Base-by-base conservation (phyloP, 176 grass and related monocot species). In the Metroxylon sagu region DNA sequence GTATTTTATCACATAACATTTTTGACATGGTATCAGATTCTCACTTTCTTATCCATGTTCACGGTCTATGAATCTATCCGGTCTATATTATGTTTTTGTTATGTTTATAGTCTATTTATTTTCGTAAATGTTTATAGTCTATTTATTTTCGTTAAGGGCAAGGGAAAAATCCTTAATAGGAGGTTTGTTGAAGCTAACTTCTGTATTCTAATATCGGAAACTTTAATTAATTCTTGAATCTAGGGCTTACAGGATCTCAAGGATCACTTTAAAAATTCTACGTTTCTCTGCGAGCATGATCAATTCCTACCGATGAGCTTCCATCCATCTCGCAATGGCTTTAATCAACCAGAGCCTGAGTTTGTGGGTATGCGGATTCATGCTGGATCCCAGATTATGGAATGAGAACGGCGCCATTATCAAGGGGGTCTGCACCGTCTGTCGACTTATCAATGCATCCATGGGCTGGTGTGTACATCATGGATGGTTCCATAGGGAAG, bases 401-500 rank as follows among this genome's bases (percentile, higher is more conserved):
- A 31, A 31, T 31, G 29, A 31, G 4, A 23, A 23, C 21, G 21
- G 21, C 21, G 21, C 21, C 21, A 23, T 23, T 1, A 23, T 23
- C 21, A 23, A 14, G 3, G 35, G 35, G 35, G 2, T 12, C 1
- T 43, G 3, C 35, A 43, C 8, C 10, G 35, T 43, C 35, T 12
- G 2, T 43, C 35, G 69, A 76, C 53, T 56, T 2, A 68, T 71
- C 76, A 77, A 77, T 66, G 49, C 0, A n/a, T 53, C 18, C 23
- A 55, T 68, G 16, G 14, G 17, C 57, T 31, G 21, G 2, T 28
- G 1, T 43, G 7, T 14, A 2, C 12, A 4, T 23, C 5, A 76
- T 51, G 68, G 60, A 65, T 23, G 14, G 87, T 83, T 86, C 80
- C 83, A 91, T 68, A 54, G 83, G 64, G 56, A 83, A 82, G 66